Conservation (phyloP, 495 filamentous ascomycete genomes). For the Trichoderma erinaceum region DNA sequence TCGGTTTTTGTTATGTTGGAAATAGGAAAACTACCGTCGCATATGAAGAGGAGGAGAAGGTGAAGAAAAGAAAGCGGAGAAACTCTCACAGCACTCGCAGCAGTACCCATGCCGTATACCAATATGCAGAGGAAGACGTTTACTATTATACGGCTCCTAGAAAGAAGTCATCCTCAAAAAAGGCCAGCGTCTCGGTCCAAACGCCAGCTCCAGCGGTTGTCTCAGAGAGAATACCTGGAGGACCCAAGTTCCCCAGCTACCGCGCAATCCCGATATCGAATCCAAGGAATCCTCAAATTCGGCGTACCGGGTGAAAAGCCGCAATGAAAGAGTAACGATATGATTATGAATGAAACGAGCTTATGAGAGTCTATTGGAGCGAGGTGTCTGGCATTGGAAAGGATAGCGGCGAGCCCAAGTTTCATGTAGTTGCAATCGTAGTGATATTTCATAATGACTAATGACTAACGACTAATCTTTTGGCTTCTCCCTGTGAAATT, state of each 20-base stretch:
- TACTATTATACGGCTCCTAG: not conserved
- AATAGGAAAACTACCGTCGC: not conserved
- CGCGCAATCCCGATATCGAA: conserved; percentile 14
- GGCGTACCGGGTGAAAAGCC: not conserved
- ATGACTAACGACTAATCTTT: not conserved
- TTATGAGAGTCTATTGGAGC: not conserved
- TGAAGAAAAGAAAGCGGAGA: not conserved
- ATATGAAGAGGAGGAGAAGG: not conserved
- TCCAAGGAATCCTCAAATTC: conserved; percentile 13
- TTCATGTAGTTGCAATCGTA: not conserved
- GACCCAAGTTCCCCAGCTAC: conserved; percentile 10
- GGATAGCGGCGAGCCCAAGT: not conserved
- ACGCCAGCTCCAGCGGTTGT: not conserved
- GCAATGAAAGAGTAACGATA: no score
- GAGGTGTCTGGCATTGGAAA: not conserved
- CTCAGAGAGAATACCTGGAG: conserved; percentile 14
- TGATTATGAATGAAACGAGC: no score
- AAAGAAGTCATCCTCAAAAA: not conserved
- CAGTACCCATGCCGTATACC: not conserved
- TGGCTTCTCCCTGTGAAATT: not conserved
- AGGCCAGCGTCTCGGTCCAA: not conserved
- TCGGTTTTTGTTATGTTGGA: conserved; percentile 5
- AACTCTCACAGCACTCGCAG: not conserved
- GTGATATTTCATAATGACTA: not conserved
- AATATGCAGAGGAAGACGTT: not conserved